Evolutionary conservation across 208 protist genomes (phyloP), one percentile per base, ranked within the genome.

Genomic region (Wallacemonas collosoma): DNA sequence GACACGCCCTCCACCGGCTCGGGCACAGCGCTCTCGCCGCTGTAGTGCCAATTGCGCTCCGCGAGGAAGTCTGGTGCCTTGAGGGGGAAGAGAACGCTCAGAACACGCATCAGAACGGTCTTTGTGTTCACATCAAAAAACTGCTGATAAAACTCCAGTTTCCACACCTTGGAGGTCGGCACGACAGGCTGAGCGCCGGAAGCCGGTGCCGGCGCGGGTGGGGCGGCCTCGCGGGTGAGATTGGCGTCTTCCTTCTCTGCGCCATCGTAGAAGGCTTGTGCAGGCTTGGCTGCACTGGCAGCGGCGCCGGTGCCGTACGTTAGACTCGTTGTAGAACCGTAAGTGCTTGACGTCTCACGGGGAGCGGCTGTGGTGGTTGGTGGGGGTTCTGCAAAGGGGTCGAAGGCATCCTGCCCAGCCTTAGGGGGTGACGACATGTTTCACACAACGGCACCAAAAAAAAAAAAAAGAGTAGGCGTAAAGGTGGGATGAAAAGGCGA

Each of bases 91-190:
- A 96, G 54, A 6, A 81, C 79, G 72, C 89, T 91, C 63, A 74
- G 90, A 67, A 95, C 72, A 26, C 93, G 90, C 56, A 85, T 64
- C 53, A 92, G 76, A 55, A 97, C 88, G 58, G 94, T 86, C 39
- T 78, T 64, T n/a, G 93, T 96, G 71, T 83, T 86, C 41, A 97
- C 87, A 72, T 97, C 90, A 64, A 97, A 97, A 75, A 93, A 97
- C 66, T 93, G 89, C 76, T 95, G 93, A 61, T 94, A 97, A 61
- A 94, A 97, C 71, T 79, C 86, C 43, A 95, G 62, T 14, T 67
- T 90, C 87, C 89, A 97, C 74, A 95, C 90, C 72, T 87, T 89
- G 11, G 82, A 88, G 39, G 77, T 91, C 9, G 72, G 38, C 36
- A 45, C 43, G 45, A 64, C 61, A 48, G 41, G 60, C 26, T 56